Evolutionary conservation across 2,329 filamentous ascomycete genomes (phyloP).

Genomic region (Elsinoe fawcettii): DNA sequence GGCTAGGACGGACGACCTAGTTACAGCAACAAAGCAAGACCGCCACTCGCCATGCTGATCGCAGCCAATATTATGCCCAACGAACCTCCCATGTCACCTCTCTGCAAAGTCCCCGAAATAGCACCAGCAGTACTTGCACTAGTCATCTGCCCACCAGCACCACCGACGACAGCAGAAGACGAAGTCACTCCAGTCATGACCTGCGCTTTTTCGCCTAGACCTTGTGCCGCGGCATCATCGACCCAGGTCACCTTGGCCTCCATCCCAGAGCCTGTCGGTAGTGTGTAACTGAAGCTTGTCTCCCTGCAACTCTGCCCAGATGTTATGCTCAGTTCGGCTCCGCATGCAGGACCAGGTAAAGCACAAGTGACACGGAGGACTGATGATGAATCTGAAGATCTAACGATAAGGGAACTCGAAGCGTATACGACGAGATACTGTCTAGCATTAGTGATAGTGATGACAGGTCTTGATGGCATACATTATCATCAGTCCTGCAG

Average conservation of each 20-base stretch:
- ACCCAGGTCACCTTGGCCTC: neutral
- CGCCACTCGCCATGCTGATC: neutral
- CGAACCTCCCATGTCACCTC: neutral
- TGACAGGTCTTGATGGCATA: no score
- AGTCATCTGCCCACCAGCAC: neutral
- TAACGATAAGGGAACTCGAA: no score
- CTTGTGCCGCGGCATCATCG: neutral
- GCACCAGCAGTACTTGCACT: neutral
- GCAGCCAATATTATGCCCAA: neutral
- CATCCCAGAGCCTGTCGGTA: neutral
- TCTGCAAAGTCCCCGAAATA: neutral
- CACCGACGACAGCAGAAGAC: neutral
- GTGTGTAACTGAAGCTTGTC: neutral
- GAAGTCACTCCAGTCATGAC: neutral
- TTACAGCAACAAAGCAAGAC: neutral
- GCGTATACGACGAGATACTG: no score
- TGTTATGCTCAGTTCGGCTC: no score
- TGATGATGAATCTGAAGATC: no score
- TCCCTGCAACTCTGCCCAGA: neutral
- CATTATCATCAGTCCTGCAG: no score
- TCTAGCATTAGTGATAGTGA: no score
- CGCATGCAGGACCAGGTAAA: no score
- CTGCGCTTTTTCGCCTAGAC: neutral
- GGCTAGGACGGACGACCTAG: conserved; percentile 39
- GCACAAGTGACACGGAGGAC: no score